Conservation (phyloP, 495 filamentous ascomycete species). For the Penicillium paxilli region DNA sequence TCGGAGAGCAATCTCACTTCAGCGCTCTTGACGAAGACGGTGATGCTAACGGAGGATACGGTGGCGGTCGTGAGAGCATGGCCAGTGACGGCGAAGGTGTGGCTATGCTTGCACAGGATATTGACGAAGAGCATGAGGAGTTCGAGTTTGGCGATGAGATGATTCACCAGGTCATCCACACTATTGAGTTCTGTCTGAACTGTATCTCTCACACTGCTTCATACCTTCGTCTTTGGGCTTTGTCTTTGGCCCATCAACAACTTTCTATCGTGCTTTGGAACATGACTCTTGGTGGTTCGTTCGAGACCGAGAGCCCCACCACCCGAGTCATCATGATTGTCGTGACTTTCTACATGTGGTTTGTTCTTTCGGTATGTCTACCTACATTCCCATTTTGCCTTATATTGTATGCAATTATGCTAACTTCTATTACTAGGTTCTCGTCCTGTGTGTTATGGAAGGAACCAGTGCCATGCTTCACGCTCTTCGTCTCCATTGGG, state of each 20-base stretch:
- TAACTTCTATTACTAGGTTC: conserved; percentile 49
- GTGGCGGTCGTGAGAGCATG: conserved; percentile 63
- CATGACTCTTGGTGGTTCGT: conserved; percentile 85
- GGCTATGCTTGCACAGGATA: conserved; percentile 88
- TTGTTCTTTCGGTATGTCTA: conserved; percentile 51
- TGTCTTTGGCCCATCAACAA: conserved; percentile 97
- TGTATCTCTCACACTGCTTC: conserved; percentile 98
- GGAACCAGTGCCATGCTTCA: conserved; percentile 91
- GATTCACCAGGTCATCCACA: conserved; percentile 99
- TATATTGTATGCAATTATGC: not conserved
- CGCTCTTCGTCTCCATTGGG: conserved; percentile 94
- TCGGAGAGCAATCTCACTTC: conserved; percentile 83
- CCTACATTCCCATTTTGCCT: not conserved
- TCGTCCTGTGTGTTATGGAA: conserved; percentile 78
- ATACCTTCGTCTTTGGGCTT: conserved; percentile 96
- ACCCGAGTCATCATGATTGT: conserved; percentile 78
- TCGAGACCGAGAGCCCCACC: conserved; percentile 59
- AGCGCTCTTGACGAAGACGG: conserved; percentile 85
- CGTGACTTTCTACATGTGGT: conserved; percentile 81
- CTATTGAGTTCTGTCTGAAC: conserved; percentile 99
- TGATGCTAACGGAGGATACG: conserved; percentile 45
- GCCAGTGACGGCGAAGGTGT: conserved; percentile 83
- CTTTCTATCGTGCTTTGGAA: conserved; percentile 93
- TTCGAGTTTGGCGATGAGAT: conserved; percentile 96
- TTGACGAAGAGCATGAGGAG: conserved; percentile 79